Percentiles rank a stretch among this genome's conserved stretches.
phyloP scores from a whole-genome alignment of 371 early-diverging fungal species.

The Syncephalastrum sp. region DNA sequence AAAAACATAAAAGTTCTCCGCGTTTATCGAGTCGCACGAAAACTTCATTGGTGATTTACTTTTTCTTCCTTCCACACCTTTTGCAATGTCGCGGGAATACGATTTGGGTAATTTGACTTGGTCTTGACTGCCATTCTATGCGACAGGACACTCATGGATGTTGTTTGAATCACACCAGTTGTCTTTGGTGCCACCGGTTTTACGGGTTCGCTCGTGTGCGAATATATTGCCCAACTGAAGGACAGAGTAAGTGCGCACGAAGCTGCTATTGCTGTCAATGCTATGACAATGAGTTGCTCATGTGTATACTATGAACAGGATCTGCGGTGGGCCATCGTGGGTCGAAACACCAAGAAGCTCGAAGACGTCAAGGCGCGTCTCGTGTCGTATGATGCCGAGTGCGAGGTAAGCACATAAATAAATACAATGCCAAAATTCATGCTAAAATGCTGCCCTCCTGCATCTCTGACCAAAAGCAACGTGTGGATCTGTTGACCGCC shows the following conservation, averaged over 20 bases:
- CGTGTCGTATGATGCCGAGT: constrained; percentile 29
- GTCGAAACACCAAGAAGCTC: constrained; percentile 66
- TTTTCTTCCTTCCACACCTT: too few relatives aligned
- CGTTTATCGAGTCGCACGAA: too few relatives aligned
- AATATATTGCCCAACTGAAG: constrained; percentile 36
- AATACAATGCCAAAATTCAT: not conserved
- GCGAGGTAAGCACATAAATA: constrained; percentile 16
- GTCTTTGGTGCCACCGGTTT: constrained; percentile 90
- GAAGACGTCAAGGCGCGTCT: constrained; percentile 40
- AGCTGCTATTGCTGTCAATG: too few relatives aligned
- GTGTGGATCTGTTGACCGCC: constrained; percentile 60
- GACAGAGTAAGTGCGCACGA: constrained; percentile 20
- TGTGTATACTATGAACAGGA: not conserved
- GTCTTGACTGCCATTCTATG: too few relatives aligned
- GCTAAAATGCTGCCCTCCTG: constrained; percentile 7
- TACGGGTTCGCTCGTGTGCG: constrained; percentile 75
- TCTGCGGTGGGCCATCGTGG: constrained; percentile 19
- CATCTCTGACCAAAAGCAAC: too few relatives aligned
- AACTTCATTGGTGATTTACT: too few relatives aligned
- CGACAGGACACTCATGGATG: too few relatives aligned
- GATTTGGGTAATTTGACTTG: too few relatives aligned
- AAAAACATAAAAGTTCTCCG: too few relatives aligned
- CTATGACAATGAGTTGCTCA: too few relatives aligned
- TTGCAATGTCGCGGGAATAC: too few relatives aligned
- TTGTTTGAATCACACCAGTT: constrained; percentile 10